Base-by-base conservation (phyloP, 441 rosid genomes). In the Euphorbia schlechtendalii region DNA sequence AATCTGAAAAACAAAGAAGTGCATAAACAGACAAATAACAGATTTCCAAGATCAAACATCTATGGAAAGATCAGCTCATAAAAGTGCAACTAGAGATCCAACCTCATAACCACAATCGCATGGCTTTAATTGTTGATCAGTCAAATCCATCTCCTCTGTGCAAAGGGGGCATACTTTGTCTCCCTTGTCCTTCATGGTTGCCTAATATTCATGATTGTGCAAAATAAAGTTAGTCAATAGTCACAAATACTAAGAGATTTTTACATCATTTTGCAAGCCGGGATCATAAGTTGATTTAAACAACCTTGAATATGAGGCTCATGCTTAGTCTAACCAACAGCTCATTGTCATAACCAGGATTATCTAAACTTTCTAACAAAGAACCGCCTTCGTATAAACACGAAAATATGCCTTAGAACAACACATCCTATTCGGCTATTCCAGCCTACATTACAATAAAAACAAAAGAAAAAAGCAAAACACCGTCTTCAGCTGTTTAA, bases 41-140 rank as follows among this genome's bases (percentile, higher is more conserved):
- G 41, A 32, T 3, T 61, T 36, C 41, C 13, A 27, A 56, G 32
- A 24, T 8, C 57, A 56, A 13, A 15, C 24, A 36, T 14, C n/a
- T 17, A 30, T 27, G 40, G 27, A 49, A 36, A 48, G 36, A 21
- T 10, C 0, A 54, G 20, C 5, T 64, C 38, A 61, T 48, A 17
- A 58, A 9, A n/a, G 64, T 40, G 70, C 5, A 62, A 71, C 57
- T 34, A 69, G 51, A 30, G 57, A 55, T 61, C 46, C 40, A 67
- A 89, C 98, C 90, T 92, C 92, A 21, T 92, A 92, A 45, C 96
- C 96, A 73, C 98, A 92, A 77, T 84, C 77, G 89, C 98, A 89
- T 45, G 98, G 98, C 82, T 86, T 92, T 78, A 92, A 76, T 61
- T 92, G 98, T 73, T 87, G 95, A 80, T 92, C 98, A 28, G 98